Evolutionary conservation across 495 filamentous ascomycete genomes (phyloP).

Genomic region (Neurospora sp.): DNA sequence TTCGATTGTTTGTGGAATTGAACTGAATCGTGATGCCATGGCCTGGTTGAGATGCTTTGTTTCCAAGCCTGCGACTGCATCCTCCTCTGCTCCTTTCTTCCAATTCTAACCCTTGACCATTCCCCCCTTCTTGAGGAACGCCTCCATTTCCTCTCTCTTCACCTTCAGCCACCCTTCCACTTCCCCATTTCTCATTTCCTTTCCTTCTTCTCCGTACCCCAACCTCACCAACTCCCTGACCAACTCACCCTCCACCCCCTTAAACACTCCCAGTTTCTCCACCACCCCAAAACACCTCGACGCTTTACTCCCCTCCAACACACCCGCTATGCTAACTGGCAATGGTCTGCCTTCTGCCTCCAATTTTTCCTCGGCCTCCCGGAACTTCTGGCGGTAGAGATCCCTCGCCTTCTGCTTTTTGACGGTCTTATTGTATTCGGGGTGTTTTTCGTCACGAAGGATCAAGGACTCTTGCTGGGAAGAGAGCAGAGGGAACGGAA

Average conservation of each 20-base stretch:
- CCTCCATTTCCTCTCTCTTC: neutral
- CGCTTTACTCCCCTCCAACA: neutral
- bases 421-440: neutral
- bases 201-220: neutral
- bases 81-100: too few relatives aligned
- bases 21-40: neutral
- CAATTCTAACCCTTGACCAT: neutral
- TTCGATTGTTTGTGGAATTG: neutral
- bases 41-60: too few relatives aligned
- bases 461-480: neutral
- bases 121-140: neutral
- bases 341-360: neutral
- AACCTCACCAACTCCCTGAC: neutral
- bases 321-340: neutral
- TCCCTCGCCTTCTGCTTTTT: neutral
- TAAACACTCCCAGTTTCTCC: neutral
- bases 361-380: neutral
- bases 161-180: neutral
- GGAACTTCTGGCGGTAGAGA: neutral
- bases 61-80: too few relatives aligned
- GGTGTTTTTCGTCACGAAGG: neutral
- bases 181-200: neutral
- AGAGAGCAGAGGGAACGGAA: constrained; percentile 18
- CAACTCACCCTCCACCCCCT: neutral
- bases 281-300: neutral